These are phyloP conservation scores for Lyophyllum semitale DNA, from an alignment of 768 basidiomycete species.

Conservation along the genomic window DNA sequence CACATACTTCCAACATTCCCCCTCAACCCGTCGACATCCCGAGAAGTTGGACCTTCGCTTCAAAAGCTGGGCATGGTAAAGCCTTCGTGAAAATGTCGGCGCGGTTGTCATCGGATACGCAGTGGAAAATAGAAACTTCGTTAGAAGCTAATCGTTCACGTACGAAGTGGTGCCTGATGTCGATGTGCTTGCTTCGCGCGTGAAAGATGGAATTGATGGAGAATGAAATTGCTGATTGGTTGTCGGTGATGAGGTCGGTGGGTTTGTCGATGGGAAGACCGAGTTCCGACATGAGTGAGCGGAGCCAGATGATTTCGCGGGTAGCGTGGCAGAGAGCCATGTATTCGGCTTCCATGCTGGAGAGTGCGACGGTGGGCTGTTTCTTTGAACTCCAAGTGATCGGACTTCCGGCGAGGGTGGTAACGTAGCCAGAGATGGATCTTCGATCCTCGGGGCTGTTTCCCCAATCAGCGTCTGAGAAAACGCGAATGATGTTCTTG, in stretches of 20 bases:
- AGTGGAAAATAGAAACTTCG: slow-evolving; percentile 26
- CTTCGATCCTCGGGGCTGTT: neutral
- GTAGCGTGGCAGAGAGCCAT: slow-evolving; percentile 9
- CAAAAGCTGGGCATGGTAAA: slow-evolving; percentile 15
- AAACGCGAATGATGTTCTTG: neutral
- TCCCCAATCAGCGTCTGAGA: neutral
- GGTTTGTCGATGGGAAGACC: slow-evolving; percentile 4
- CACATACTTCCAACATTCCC: slow-evolving; percentile 14
- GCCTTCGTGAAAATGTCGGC: slow-evolving; percentile 45
- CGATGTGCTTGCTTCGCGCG: slow-evolving; percentile 42
- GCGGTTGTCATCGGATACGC: slow-evolving; percentile 33
- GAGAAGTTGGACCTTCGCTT: slow-evolving; percentile 1
- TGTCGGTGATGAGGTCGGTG: slow-evolving; percentile 30
- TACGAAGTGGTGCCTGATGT: too few species aligned
- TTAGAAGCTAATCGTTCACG: slow-evolving; percentile 30
- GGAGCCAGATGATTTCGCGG: neutral
- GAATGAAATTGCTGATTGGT: slow-evolving; percentile 35
- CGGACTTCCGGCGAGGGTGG: neutral
- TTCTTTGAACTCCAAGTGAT: slow-evolving; percentile 3
- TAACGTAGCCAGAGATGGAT: neutral
- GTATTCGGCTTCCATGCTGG: slow-evolving; percentile 9
- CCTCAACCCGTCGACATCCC: slow-evolving; percentile 11
- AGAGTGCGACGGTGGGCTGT: slow-evolving; percentile 6
- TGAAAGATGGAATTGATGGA: slow-evolving; percentile 36
- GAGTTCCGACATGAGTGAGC: slow-evolving; percentile 15